Percentiles rank a stretch among this genome's conserved stretches.
These are phyloP conservation scores for Aegilops longissima DNA, from an alignment of 176 grass and related monocot species.

Conservation along the genomic window DNA sequence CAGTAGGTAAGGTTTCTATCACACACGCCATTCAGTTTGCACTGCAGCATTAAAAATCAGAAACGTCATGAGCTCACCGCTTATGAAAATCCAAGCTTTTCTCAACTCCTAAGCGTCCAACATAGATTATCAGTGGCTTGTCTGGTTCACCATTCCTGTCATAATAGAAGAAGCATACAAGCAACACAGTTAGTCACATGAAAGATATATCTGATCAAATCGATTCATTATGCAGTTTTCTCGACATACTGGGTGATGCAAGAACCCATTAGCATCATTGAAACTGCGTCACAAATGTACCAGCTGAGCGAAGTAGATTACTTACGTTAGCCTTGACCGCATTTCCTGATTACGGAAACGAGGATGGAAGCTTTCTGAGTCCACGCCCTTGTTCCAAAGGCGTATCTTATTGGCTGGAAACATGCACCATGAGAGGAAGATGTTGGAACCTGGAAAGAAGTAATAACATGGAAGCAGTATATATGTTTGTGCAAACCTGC, in stretches of 20 bases:
- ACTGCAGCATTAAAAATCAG: background rate
- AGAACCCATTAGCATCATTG: background rate
- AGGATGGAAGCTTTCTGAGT: constrained; percentile 95
- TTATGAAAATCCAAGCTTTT: constrained; percentile 98
- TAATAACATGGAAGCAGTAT: background rate
- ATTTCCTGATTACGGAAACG: constrained; percentile 73
- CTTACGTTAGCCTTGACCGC: constrained; percentile 82
- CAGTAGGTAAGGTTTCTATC: background rate
- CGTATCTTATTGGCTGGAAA: constrained; percentile 90
- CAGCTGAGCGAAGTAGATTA: background rate
- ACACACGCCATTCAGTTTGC: background rate
- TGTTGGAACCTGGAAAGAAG: background rate
- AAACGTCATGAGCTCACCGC: constrained; percentile 42
- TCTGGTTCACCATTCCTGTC: constrained; percentile 77
- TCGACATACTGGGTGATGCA: background rate
- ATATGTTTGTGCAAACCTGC: constrained; percentile 50
- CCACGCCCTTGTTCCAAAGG: constrained; percentile 94
- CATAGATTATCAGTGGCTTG: constrained; percentile 87
- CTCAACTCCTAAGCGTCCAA: constrained; percentile 90
- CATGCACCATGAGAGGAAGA: constrained; percentile 25
- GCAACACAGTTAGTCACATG: background rate
- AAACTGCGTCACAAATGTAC: constrained; percentile 8
- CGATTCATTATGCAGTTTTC: background rate
- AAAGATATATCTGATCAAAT: constrained; percentile 19
- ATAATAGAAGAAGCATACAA: constrained; percentile 13